These are phyloP conservation scores for Backusella macrospora DNA, from an alignment of 192 early-diverging fungal species.

Conservation along the genomic window DNA sequence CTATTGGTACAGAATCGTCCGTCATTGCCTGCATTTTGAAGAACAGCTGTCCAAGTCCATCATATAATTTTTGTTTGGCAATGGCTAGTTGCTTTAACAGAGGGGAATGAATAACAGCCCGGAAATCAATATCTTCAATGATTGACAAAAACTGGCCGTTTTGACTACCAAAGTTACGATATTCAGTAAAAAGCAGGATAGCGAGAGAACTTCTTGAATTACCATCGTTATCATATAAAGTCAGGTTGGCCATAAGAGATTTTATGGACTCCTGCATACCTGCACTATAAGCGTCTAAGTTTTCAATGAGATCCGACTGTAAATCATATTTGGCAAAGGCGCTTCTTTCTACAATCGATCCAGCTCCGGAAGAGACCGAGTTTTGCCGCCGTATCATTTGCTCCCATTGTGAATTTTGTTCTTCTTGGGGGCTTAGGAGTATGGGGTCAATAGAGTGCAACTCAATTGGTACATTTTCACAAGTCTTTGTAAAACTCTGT, in stretches of 20 bases:
- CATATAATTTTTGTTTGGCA: conserved; percentile 13
- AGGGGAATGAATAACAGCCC: neutral
- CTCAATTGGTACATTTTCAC: conserved; percentile 39
- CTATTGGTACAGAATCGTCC: conserved; percentile 8
- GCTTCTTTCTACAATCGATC: conserved; percentile 5
- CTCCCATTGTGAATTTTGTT: neutral
- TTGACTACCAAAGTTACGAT: conserved; percentile 26
- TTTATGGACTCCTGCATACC: conserved; percentile 37
- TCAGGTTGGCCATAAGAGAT: neutral
- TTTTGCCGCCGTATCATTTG: conserved; percentile 25
- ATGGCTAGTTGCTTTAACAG: neutral
- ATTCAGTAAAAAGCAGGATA: conserved; percentile 24
- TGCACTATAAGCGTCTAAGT: conserved; percentile 20
- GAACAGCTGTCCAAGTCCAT: conserved; percentile 23
- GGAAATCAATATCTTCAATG: conserved; percentile 30
- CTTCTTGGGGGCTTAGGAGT: conserved; percentile 1
- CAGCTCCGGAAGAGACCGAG: conserved; percentile 1
- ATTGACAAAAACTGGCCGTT: conserved; percentile 23
- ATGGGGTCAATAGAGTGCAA: conserved; percentile 42
- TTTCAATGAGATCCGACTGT: conserved; percentile 30
- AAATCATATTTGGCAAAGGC: conserved; percentile 25
- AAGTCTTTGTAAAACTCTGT: conserved; percentile 56
- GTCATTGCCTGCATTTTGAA: conserved; percentile 31
- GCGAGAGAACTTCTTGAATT: conserved; percentile 17
- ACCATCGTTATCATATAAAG: neutral